Evolutionary conservation across 2,329 filamentous ascomycete genomes (phyloP).

Genomic region (Fusarium penzigii): DNA sequence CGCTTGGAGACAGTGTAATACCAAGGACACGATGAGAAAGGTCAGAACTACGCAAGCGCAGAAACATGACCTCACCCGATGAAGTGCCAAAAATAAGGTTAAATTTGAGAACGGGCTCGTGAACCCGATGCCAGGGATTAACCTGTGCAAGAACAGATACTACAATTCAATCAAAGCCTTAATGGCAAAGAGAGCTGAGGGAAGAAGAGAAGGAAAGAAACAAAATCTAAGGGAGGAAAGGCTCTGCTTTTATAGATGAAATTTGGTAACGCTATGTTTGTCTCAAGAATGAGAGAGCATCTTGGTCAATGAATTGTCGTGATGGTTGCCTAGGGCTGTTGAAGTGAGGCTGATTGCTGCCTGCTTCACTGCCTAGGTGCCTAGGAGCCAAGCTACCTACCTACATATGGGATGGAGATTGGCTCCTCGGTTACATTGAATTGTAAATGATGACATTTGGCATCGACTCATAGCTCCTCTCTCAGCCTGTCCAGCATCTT

Average conservation of each 20-base stretch:
- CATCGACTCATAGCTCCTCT: slow-evolving; percentile 2
- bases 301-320: too few species aligned
- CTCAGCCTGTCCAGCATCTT: slow-evolving; percentile 45
- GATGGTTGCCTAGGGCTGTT: slow-evolving; percentile 10
- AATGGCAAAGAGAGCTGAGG: slow-evolving; percentile 23
- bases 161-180: slow-evolving; percentile 29
- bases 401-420: slow-evolving; percentile 41
- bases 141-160: slow-evolving; percentile 32
- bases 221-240: background rate
- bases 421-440: slow-evolving; percentile 42
- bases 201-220: slow-evolving; percentile 11
- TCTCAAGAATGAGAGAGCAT: too few species aligned
- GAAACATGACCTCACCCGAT: slow-evolving; percentile 5
- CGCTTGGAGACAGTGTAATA: slow-evolving; percentile 30
- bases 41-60: slow-evolving; percentile 19
- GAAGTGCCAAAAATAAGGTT: slow-evolving; percentile 19
- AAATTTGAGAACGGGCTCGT: background rate
- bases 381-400: too few species aligned
- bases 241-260: slow-evolving; percentile 7
- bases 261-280: background rate
- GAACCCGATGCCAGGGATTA: slow-evolving; percentile 21
- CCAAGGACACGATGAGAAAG: slow-evolving; percentile 25
- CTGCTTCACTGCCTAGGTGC: background rate
- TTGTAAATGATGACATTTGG: background rate
- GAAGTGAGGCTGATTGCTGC: slow-evolving; percentile 2